Base-by-base conservation (phyloP, 2,329 filamentous ascomycete species). In the Fusarium pilosicola region DNA sequence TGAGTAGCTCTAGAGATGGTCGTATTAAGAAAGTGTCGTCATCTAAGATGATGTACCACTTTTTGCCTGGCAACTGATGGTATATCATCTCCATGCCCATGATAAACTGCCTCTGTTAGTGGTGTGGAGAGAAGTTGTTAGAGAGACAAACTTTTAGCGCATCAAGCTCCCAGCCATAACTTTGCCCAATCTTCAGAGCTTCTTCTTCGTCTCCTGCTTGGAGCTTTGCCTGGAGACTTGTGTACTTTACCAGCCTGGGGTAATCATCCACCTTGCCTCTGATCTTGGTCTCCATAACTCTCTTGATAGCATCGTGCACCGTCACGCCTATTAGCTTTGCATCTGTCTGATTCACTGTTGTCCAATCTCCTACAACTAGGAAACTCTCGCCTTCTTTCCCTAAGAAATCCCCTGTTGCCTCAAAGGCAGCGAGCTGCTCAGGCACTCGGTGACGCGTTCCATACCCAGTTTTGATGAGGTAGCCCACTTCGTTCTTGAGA, bases 31-130 rank as follows among this genome's bases (percentile, higher is more conserved):
- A 90, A 2, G 87, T 90, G 76, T 90, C 88, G 78, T 90, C 88
- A 78, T 90, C 88, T 20, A 88, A 79, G 71, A 90, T 85, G 69
- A 89, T 78, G 75, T 89, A 90, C 88, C 88, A 90, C 76, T 88
- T 88, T 81, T 89, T 90, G 68, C 82, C 78, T 1, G 88, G 88
- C 76, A 89, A 81, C 22, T 80, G 82, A 44, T 82, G 79, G 81
- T 86, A 88, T 26, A 86, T 82, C 68, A 87, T 83, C 72, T 89
- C 86, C 73, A 90, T 84, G 48, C 87, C 86, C 45, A 87, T 85
- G 58, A 89, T 85, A 76, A 89, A 89, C 88, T 89, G 48, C 38
- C 42, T 61, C 36, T n/a, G 38, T 74, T 58, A 71, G 71, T 44
- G 51, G 61, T 28, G 54, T 48, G 36, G 57, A 55, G 34, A 11